Evolutionary conservation across 2,329 filamentous ascomycete genomes (phyloP).

Genomic region (Paraconiothyrium sp.): DNA sequence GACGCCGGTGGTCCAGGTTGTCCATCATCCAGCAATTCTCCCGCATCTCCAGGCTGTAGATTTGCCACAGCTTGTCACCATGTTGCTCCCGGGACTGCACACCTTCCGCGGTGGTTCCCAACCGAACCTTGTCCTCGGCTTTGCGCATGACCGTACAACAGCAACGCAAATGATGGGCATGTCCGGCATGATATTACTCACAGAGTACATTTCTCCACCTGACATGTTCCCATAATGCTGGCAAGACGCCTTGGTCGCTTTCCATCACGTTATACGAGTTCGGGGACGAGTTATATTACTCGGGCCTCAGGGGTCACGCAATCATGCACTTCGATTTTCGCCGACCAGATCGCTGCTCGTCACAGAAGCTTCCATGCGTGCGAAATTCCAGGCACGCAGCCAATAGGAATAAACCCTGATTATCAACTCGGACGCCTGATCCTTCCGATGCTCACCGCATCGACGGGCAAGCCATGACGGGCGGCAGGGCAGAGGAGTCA

Average conservation of each 20-base stretch:
- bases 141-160: background rate
- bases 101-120: background rate
- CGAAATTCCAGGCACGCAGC: constrained; percentile 4
- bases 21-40: background rate
- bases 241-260: background rate
- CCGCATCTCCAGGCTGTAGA: background rate
- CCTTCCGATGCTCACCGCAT: constrained; percentile 7
- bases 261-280: constrained; percentile 2
- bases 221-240: background rate
- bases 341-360: constrained; percentile 5
- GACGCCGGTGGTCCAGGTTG: constrained; percentile 6
- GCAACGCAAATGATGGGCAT: background rate
- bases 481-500: constrained; percentile 2
- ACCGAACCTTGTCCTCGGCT: constrained; percentile 8
- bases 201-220: background rate
- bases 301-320: constrained; percentile 2
- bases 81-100: constrained; percentile 1
- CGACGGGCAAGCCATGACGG: background rate
- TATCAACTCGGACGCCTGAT: background rate
- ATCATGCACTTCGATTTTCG: constrained; percentile 1
- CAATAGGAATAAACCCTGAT: background rate
- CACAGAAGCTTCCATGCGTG: background rate
- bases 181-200: constrained; percentile 1
- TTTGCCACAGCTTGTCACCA: constrained; percentile 1
- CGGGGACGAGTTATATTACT: background rate